Evolutionary conservation across 176 grass and related monocot genomes (phyloP).

Genomic region (Oryza longistaminata): DNA sequence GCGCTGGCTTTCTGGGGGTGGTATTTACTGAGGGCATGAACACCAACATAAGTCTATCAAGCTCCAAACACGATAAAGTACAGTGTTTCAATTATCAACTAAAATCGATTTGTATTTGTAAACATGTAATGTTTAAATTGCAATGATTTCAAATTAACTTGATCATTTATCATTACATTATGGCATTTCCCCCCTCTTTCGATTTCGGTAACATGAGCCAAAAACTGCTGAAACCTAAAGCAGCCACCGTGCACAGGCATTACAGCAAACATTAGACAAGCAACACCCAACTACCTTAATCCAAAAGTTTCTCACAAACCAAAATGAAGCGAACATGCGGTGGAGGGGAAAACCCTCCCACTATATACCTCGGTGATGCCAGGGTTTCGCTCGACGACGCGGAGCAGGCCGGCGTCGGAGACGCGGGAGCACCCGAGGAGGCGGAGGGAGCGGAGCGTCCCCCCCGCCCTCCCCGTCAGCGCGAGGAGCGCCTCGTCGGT

Average conservation of each 20-base stretch:
- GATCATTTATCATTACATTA: neutral
- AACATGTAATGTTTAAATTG: neutral
- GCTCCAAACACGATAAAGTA: neutral
- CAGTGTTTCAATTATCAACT: neutral
- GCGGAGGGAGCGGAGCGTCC: slow-evolving; percentile 52
- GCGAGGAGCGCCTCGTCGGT: slow-evolving; percentile 38
- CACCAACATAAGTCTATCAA: neutral
- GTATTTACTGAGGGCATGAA: neutral
- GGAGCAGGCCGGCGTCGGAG: slow-evolving; percentile 66
- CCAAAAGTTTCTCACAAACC: neutral
- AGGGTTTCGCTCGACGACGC: slow-evolving; percentile 61
- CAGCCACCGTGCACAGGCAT: neutral
- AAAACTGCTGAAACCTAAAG: neutral
- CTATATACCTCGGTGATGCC: slow-evolving; percentile 61
- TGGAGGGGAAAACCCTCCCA: no score
- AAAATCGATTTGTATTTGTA: neutral
- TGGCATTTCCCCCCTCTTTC: neutral
- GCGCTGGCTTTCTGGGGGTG: neutral
- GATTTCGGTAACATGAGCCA: neutral
- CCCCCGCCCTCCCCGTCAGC: slow-evolving; percentile 36
- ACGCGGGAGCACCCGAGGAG: slow-evolving; percentile 58
- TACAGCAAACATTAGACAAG: slow-evolving; percentile 16
- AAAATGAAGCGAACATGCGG: neutral
- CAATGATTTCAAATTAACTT: neutral
- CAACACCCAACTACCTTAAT: neutral